These are phyloP conservation scores for Lippia alba DNA, from an alignment of 305 asterid species.

Conservation along the genomic window DNA sequence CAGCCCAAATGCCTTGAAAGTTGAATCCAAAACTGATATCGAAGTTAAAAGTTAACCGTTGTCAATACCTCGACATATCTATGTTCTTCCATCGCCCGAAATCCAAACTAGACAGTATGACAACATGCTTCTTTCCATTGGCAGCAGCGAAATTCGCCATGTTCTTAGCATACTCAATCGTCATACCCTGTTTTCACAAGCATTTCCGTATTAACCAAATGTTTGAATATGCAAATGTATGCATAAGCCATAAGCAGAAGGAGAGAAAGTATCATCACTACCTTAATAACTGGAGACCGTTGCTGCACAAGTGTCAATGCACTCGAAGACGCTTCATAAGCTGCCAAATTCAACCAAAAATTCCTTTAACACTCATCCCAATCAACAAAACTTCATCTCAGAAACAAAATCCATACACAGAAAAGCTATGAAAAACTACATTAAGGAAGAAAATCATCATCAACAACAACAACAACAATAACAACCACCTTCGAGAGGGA, in stretches of 20 bases:
- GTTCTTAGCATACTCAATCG: conserved; percentile 81
- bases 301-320: conserved; percentile 79
- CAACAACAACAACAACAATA: too few relatives aligned
- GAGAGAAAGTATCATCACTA: conserved; percentile 18
- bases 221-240: not conserved
- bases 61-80: conserved; percentile 78
- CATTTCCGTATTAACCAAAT: conserved; percentile 20
- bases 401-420: not conserved
- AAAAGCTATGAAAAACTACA: not conserved
- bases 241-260: not conserved
- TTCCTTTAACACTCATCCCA: not conserved
- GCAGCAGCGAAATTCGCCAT: conserved; percentile 79
- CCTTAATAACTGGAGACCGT: conserved; percentile 94
- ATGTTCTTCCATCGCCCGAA: conserved; percentile 80
- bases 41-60: conserved; percentile 12
- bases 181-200: conserved; percentile 77
- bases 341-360: conserved; percentile 51
- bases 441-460: not conserved
- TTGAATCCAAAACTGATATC: conserved; percentile 3
- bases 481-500: conserved; percentile 82
- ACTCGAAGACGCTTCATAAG: conserved; percentile 64
- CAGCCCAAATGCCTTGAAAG: conserved; percentile 7
- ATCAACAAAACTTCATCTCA: conserved; percentile 7
- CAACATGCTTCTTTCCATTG: conserved; percentile 68
- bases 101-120: conserved; percentile 92